These are phyloP conservation scores for Cephalotrichum gorgonifer DNA, from an alignment of 2,329 filamentous ascomycete species.

Conservation along the genomic window DNA sequence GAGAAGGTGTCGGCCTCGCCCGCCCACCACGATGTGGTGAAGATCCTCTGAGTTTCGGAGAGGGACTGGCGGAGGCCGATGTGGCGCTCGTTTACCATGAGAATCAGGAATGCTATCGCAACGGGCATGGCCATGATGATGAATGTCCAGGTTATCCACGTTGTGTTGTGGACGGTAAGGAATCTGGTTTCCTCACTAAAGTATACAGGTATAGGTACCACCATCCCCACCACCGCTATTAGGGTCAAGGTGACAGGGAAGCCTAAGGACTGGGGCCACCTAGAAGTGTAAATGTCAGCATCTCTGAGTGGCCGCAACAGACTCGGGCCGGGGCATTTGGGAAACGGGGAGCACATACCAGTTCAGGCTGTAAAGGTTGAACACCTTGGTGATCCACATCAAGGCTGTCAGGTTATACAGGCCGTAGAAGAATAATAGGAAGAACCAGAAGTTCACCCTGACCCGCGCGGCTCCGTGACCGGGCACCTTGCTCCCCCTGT, in stretches of 20 bases:
- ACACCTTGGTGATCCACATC: constrained; percentile 62
- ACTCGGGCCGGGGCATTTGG: background rate
- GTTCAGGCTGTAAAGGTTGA: constrained; percentile 61
- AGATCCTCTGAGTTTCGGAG: constrained; percentile 58
- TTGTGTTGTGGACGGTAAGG: constrained; percentile 51
- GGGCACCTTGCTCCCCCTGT: constrained; percentile 32
- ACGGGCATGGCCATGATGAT: constrained; percentile 60
- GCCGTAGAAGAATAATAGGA: constrained; percentile 59
- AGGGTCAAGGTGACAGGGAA: constrained; percentile 54
- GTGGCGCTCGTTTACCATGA: constrained; percentile 54
- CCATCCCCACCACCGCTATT: constrained; percentile 50
- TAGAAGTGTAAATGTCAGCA: constrained; percentile 9
- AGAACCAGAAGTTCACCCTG: constrained; percentile 62
- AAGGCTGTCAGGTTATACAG: constrained; percentile 58
- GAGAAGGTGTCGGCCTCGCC: constrained; percentile 41
- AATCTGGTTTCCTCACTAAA: constrained; percentile 39
- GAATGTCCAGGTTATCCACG: constrained; percentile 61
- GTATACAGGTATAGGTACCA: constrained; percentile 50
- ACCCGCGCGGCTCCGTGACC: constrained; percentile 55
- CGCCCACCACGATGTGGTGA: constrained; percentile 56
- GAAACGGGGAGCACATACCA: constrained; percentile 30
- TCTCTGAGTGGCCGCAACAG: background rate
- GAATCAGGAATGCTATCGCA: constrained; percentile 52
- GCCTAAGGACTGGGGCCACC: constrained; percentile 53
- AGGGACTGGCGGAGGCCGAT: constrained; percentile 49